Conservation (phyloP, 495 filamentous ascomycete genomes). For the Choiromyces venosus region DNA sequence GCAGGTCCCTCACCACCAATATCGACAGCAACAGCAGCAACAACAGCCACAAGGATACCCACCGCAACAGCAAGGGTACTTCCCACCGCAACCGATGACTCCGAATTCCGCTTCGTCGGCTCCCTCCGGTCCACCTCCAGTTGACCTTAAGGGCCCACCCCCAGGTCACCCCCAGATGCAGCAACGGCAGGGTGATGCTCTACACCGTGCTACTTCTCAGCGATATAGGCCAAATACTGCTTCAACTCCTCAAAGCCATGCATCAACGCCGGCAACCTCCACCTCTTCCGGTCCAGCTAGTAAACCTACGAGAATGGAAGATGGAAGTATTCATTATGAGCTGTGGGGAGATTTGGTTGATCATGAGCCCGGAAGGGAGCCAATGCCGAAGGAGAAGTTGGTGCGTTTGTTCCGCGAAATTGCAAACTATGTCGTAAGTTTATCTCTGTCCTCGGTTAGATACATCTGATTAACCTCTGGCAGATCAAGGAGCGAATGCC, state of each 20-base stretch:
- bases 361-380: slow-evolving; percentile 24
- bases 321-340: slow-evolving; percentile 19
- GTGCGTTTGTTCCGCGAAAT: slow-evolving; percentile 69
- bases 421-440: slow-evolving; percentile 68
- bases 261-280: slow-evolving; percentile 22
- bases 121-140: slow-evolving; percentile 1
- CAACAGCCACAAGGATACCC: slow-evolving; percentile 18
- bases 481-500: slow-evolving; percentile 76
- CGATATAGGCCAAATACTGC: slow-evolving; percentile 25
- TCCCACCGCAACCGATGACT: slow-evolving; percentile 19
- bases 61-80: slow-evolving; percentile 18
- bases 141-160: not conserved
- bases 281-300: slow-evolving; percentile 10
- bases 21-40: slow-evolving; percentile 22
- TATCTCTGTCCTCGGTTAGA: slow-evolving; percentile 3
- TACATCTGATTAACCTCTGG: slow-evolving; percentile 36
- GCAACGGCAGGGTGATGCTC: slow-evolving; percentile 17
- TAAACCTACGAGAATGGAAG: slow-evolving; percentile 27
- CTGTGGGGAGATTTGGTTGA: slow-evolving; percentile 39
- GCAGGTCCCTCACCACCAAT: slow-evolving; percentile 27
- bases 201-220: slow-evolving; percentile 21
- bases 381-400: slow-evolving; percentile 57
- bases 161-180: slow-evolving; percentile 20
- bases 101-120: not conserved
- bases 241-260: slow-evolving; percentile 13